phyloP scores from a whole-genome alignment of 163 green algal species.

The Volvox carteri region DNA sequence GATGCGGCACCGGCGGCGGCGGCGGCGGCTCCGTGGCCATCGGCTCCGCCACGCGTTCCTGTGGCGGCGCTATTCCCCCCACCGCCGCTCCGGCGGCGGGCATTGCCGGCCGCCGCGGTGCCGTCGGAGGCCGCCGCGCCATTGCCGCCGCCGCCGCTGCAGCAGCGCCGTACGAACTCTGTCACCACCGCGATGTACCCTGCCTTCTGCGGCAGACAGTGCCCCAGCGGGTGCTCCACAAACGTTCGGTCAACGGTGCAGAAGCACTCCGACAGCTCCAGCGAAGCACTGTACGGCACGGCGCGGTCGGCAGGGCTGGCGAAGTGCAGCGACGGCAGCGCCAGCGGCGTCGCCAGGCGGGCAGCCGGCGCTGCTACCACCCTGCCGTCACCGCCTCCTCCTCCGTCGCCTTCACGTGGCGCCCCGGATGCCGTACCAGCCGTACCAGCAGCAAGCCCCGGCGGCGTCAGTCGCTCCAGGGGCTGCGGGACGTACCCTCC shows the following conservation, averaged over 20 bases:
- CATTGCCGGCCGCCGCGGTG: too few species aligned
- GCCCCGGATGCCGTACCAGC: too few species aligned
- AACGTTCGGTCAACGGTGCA: neutral
- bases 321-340: conserved; percentile 66
- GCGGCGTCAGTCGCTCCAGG: conserved; percentile 54
- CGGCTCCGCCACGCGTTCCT: neutral
- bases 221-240: conserved; percentile 61
- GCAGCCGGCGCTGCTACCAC: neutral
- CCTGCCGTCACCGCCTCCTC: neutral
- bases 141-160: neutral
- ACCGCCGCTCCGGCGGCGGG: neutral
- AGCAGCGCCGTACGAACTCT: conserved; percentile 46
- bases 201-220: conserved; percentile 68
- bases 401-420: neutral
- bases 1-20: neutral
- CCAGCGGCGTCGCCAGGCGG: conserved; percentile 27
- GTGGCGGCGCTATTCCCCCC: conserved; percentile 25
- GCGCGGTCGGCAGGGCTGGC: conserved; percentile 59
- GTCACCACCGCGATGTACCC: conserved; percentile 20
- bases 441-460: neutral
- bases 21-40: neutral
- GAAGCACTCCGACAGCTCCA: conserved; percentile 59
- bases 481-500: conserved; percentile 70
- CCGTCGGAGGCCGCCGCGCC: too few species aligned
- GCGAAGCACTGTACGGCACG: conserved; percentile 53